Conservation (phyloP, 192 early-diverging fungal genomes). For the Endogone sp. region DNA sequence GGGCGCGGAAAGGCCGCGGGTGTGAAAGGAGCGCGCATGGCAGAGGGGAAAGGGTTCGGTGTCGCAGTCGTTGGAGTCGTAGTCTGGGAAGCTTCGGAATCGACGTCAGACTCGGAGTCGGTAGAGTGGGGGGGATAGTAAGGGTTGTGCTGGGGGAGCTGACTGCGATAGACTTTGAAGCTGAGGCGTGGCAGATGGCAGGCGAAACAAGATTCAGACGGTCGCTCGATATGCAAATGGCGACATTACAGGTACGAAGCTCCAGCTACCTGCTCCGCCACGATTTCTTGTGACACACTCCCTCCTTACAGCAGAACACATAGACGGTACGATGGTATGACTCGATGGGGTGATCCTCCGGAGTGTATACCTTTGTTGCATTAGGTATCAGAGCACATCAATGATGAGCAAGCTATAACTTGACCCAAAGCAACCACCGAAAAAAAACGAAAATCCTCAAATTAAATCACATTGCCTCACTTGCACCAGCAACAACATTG, state of each 20-base stretch:
- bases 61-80: not conserved
- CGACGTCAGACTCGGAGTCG: constrained; percentile 31
- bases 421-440: too few relatives aligned
- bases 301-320: constrained; percentile 90
- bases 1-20: constrained; percentile 19
- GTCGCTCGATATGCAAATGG: too few relatives aligned
- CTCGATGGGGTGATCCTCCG: constrained; percentile 80
- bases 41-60: not conserved
- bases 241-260: too few relatives aligned
- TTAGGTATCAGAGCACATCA: not conserved
- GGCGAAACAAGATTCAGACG: constrained; percentile 4
- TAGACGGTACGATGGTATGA: constrained; percentile 92
- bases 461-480: constrained; percentile 35
- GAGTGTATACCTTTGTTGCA: constrained; percentile 74
- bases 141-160: constrained; percentile 70
- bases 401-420: constrained; percentile 1
- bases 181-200: constrained; percentile 35
- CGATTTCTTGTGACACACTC: constrained; percentile 65
- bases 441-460: not conserved
- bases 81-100: constrained; percentile 22
- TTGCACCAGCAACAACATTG: constrained; percentile 80
- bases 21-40: not conserved
- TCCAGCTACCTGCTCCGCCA: constrained; percentile 50
- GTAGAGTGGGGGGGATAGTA: constrained; percentile 48
- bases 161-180: constrained; percentile 80